Base-by-base conservation (phyloP, 169 alveolate species). In the Eimeria praecox region DNA sequence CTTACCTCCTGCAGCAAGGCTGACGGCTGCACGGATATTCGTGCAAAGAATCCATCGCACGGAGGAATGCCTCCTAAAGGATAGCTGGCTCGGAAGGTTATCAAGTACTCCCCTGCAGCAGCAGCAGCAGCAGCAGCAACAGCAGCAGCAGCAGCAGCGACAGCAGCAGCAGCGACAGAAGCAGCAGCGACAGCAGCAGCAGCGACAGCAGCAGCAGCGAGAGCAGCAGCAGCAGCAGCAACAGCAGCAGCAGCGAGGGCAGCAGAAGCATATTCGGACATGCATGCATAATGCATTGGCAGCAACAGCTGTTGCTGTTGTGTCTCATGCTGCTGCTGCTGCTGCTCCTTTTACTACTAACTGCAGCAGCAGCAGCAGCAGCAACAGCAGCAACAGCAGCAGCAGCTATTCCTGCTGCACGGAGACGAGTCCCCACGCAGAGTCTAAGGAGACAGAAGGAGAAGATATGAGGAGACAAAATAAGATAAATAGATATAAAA, bases 1-100 rank as follows among this genome's bases (percentile, higher is more conserved):
- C 80, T 18, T 42, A 69, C 95, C 85, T 92, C 73, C 38, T 92
- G 73, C 54, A 92, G 92, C 56, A 40, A 38, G 33, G 71, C 85
- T 35, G 54, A 24, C 30, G 95, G 95, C 24, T 44, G 54, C 71
- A 92, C 69, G 59, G 95, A 49, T 27, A 92, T 12, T 10, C 75
- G 95, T 33, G 88, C 87, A 91, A 69, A 92, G 92, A 92, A 92
- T 56, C 92, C 91, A 87, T 94, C 94, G 69, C 96, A 94, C 10
- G 96, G 96, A 4, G 93, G 95, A 24, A 94, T 44, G 59, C 96
- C 96, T 18, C 96, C 96, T 46, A 94, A 90, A 14, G 96, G 94
- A 46, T 73, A 87, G 20, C 91, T 92, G 62, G 95, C 90, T 5
- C 27, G 52, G 16, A 94, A 59, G 8, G 59, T 69, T 33, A 94